Percentiles rank a stretch among this genome's conserved stretches.
Conservation (phyloP, 148 eudicot genomes). For the Rhododendron ferrugineum region DNA sequence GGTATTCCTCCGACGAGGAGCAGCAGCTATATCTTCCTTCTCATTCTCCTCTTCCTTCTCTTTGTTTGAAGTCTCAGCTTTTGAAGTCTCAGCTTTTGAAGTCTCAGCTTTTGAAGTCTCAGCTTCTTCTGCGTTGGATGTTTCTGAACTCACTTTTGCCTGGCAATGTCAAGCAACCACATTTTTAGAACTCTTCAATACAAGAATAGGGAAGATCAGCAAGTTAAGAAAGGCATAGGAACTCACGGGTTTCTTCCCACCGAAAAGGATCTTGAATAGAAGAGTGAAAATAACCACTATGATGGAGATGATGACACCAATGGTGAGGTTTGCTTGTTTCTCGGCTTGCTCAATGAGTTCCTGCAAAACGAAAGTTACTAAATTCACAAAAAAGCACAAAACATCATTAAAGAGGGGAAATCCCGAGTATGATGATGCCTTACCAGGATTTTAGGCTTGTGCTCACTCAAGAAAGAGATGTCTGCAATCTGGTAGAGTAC, state of each 20-base stretch:
- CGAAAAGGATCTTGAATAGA: conserved; percentile 62
- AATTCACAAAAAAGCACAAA: background rate
- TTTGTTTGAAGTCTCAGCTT: conserved; percentile 35
- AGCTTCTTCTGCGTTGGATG: conserved; percentile 31
- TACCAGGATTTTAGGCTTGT: conserved; percentile 65
- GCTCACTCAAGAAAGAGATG: conserved; percentile 67
- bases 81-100: no score
- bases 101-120: conserved; percentile 40
- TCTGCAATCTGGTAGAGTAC: conserved; percentile 83
- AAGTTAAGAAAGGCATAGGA: background rate
- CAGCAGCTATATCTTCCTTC: conserved; percentile 34
- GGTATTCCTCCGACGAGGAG: conserved; percentile 59
- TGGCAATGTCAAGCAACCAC: conserved; percentile 12
- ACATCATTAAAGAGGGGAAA: background rate
- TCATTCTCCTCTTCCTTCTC: conserved; percentile 54
- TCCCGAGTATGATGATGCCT: conserved; percentile 9
- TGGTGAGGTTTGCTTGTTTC: conserved; percentile 67
- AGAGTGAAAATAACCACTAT: conserved; percentile 42
- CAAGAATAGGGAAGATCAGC: background rate
- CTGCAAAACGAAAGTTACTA: conserved; percentile 25
- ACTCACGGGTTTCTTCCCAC: conserved; percentile 89
- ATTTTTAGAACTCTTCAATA: background rate
- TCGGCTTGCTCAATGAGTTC: conserved; percentile 88
- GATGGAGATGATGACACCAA: conserved; percentile 57
- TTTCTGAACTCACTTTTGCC: conserved; percentile 31